A percentile compares a stretch with the other conserved stretches of the same genome.
Conservation (phyloP, 2,329 filamentous ascomycete genomes). For the Fusarium incarnatum region DNA sequence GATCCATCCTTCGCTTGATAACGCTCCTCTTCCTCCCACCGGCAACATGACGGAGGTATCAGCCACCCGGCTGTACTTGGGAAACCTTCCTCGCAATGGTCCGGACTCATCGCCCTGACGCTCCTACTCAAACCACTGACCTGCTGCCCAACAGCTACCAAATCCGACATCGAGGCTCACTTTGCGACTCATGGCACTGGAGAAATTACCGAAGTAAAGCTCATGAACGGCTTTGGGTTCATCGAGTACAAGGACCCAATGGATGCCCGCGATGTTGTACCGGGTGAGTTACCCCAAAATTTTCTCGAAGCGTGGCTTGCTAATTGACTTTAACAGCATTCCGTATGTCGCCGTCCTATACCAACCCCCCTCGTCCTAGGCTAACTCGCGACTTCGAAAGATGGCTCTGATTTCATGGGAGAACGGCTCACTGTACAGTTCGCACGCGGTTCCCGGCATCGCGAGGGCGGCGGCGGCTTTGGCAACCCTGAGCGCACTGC, state of each 20-base stretch:
- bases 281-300: constrained; percentile 72
- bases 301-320: constrained; percentile 38
- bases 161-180: constrained; percentile 94
- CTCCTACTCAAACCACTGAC: constrained; percentile 58
- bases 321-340: constrained; percentile 61
- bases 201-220: constrained; percentile 98
- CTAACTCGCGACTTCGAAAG: constrained; percentile 60
- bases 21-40: constrained; percentile 32
- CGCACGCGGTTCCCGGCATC: constrained; percentile 81
- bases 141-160: constrained; percentile 78
- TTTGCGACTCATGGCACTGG: constrained; percentile 96
- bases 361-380: constrained; percentile 23
- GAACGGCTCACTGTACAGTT: constrained; percentile 98
- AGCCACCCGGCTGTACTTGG: constrained; percentile 94
- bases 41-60: constrained; percentile 86
- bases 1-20: constrained; percentile 30
- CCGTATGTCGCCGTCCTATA: constrained; percentile 62
- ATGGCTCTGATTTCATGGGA: constrained; percentile 98
- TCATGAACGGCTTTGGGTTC: constrained; percentile 99
- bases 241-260: constrained; percentile 99
- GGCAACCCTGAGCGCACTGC: constrained; percentile 67
- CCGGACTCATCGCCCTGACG: constrained; percentile 53
- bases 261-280: constrained; percentile 98
- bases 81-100: constrained; percentile 97
- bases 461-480: constrained; percentile 61